Percentiles rank a stretch among this genome's conserved stretches.
Evolutionary conservation across 176 grass and related monocot genomes (phyloP).

Genomic region (Areca catechu): DNA sequence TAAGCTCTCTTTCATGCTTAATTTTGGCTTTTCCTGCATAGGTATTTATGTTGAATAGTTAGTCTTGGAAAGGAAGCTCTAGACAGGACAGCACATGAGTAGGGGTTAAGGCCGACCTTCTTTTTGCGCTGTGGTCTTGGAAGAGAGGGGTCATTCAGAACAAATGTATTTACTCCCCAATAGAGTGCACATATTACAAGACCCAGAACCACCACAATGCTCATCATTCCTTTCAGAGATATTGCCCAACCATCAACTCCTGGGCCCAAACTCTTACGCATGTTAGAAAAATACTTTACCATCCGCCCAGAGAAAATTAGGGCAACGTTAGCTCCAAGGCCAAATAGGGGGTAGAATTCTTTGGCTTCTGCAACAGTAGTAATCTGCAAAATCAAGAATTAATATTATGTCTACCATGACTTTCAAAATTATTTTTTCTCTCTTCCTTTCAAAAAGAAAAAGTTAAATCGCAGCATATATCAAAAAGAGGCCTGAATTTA

Average conservation of each 20-base stretch:
- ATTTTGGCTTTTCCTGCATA: constrained; percentile 81
- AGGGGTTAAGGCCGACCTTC: constrained; percentile 47
- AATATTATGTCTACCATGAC: neutral
- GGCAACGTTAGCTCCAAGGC: constrained; percentile 85
- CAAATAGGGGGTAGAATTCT: constrained; percentile 94
- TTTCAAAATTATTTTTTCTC: no score
- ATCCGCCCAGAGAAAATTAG: constrained; percentile 95
- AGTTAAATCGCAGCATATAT: no score
- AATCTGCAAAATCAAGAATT: constrained; percentile 39
- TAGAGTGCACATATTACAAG: constrained; percentile 64
- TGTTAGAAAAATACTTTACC: constrained; percentile 92
- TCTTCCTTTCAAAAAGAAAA: no score
- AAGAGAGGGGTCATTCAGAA: constrained; percentile 57
- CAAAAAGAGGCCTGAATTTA: no score
- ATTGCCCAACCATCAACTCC: constrained; percentile 94
- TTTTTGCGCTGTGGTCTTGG: constrained; percentile 54
- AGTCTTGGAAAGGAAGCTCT: constrained; percentile 10
- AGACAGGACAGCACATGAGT: neutral
- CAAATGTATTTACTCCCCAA: constrained; percentile 75
- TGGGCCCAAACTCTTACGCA: constrained; percentile 76
- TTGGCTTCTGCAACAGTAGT: constrained; percentile 97
- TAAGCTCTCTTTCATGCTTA: constrained; percentile 88
- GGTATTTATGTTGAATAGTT: constrained; percentile 12
- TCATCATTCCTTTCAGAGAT: constrained; percentile 96
- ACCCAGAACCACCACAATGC: constrained; percentile 81